phyloP scores from a whole-genome alignment of 805 yeast genomes.

The Priceomyces melissophilus region DNA sequence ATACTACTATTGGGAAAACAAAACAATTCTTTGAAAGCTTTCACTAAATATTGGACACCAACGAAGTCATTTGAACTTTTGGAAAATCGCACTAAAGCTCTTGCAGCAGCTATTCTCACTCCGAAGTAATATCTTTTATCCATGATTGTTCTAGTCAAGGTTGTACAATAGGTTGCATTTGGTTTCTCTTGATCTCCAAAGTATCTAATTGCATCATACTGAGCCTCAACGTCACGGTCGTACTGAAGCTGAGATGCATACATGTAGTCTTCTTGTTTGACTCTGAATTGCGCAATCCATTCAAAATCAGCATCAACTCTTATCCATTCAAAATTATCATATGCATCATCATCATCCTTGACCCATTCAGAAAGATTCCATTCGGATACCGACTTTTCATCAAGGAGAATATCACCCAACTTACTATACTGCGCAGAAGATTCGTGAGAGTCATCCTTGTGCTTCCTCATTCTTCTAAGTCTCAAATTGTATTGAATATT shows the following conservation, averaged over 20 bases:
- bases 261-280: slow-evolving; percentile 94
- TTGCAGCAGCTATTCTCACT: slow-evolving; percentile 81
- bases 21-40: slow-evolving; percentile 63
- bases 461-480: slow-evolving; percentile 75
- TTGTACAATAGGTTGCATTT: slow-evolving; percentile 64
- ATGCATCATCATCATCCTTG: slow-evolving; percentile 65
- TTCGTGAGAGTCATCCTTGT: slow-evolving; percentile 45
- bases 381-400: slow-evolving; percentile 54
- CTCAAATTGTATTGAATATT: slow-evolving; percentile 96
- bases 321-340: slow-evolving; percentile 96
- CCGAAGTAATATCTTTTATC: slow-evolving; percentile 88
- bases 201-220: slow-evolving; percentile 72
- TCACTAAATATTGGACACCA: slow-evolving; percentile 70
- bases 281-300: slow-evolving; percentile 82
- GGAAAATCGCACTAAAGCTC: slow-evolving; percentile 69
- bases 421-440: slow-evolving; percentile 40
- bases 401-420: slow-evolving; percentile 74
- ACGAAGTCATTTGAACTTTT: slow-evolving; percentile 57
- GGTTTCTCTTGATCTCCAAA: slow-evolving; percentile 64
- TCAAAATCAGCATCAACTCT: slow-evolving; percentile 97
- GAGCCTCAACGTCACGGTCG: slow-evolving; percentile 96
- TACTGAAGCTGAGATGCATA: slow-evolving; percentile 89
- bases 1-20: slow-evolving; percentile 63
- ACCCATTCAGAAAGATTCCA: slow-evolving; percentile 78
- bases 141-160: slow-evolving; percentile 73